phyloP scores from a whole-genome alignment of 495 filamentous ascomycete species.

The Penicillium turbatum region DNA sequence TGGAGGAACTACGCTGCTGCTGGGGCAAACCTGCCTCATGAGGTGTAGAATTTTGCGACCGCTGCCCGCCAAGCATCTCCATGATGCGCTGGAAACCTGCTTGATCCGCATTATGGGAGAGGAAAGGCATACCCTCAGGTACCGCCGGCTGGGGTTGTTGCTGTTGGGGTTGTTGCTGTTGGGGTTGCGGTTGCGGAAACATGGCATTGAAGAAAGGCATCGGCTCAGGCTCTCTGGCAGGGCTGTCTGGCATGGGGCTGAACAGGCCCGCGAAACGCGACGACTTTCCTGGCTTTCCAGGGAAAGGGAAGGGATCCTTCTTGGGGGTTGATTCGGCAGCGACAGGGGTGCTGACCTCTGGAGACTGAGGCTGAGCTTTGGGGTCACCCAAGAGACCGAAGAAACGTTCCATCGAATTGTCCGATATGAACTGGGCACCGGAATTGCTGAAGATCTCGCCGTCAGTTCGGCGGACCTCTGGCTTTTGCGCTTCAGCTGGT shows the following conservation, averaged over 20 bases:
- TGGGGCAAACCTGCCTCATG: conserved; percentile 29
- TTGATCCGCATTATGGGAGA: conserved; percentile 68
- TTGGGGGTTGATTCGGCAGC: conserved; percentile 28
- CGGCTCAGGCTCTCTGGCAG: conserved; percentile 51
- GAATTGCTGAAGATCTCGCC: conserved; percentile 36
- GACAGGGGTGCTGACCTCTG: conserved; percentile 22
- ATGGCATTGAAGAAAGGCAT: conserved; percentile 22
- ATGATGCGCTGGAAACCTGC: conserved; percentile 86
- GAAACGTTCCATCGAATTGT: conserved; percentile 71
- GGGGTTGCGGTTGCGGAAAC: background rate
- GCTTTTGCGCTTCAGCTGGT: conserved; percentile 30
- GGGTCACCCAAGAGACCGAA: conserved; percentile 63
- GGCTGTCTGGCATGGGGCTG: conserved; percentile 56
- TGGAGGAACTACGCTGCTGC: conserved; percentile 25
- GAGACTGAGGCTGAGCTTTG: conserved; percentile 25
- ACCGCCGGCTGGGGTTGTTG: background rate
- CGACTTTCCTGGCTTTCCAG: conserved; percentile 47
- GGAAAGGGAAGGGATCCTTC: conserved; percentile 18
- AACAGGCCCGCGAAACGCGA: conserved; percentile 87
- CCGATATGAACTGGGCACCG: conserved; percentile 45
- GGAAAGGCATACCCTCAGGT: conserved; percentile 26
- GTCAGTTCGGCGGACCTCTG: conserved; percentile 33
- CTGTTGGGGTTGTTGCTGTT: background rate
- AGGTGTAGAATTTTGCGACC: conserved; percentile 41
- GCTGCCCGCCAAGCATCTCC: conserved; percentile 66